A percentile compares a stretch with the other conserved stretches of the same genome.
Conservation (phyloP, 192 early-diverging fungal species). For the Podila verticillata region DNA sequence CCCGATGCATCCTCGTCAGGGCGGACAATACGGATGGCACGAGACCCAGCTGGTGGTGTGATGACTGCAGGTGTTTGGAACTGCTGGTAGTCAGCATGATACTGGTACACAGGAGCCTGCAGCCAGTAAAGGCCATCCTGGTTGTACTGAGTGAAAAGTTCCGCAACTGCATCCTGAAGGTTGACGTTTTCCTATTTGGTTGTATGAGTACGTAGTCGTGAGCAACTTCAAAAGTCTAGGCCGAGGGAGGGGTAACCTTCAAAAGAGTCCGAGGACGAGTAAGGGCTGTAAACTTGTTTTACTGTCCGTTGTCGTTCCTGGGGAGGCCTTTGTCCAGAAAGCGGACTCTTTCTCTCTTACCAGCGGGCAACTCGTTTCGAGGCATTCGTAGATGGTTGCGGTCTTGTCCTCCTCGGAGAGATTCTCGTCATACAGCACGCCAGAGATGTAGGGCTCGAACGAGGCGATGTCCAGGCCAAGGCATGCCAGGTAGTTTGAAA, state of each 20-base stretch:
- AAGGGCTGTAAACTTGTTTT: too few species aligned
- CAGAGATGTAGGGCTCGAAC: conserved; percentile 36
- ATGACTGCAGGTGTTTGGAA: not conserved
- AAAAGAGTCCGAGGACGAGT: not conserved
- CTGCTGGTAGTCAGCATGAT: conserved; percentile 16
- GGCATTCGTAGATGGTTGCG: conserved; percentile 32
- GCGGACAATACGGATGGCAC: conserved; percentile 18
- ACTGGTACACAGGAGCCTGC: conserved; percentile 27
- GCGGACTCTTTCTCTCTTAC: conserved; percentile 4
- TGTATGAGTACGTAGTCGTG: not conserved
- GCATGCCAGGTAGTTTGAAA: conserved; percentile 37
- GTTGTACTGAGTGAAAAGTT: conserved; percentile 33
- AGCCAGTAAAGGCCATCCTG: conserved; percentile 36
- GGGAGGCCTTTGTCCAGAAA: too few species aligned
- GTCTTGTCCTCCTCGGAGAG: conserved; percentile 44
- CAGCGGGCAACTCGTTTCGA: conserved; percentile 26
- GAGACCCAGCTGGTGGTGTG: not conserved
- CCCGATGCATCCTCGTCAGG: conserved; percentile 6
- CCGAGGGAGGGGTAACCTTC: not conserved
- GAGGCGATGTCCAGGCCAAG: conserved; percentile 29
- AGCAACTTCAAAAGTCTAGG: not conserved
- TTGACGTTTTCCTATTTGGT: conserved; percentile 31
- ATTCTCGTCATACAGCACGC: conserved; percentile 32
- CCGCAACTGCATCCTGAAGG: conserved; percentile 37
- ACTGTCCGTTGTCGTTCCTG: too few species aligned